Conservation (phyloP, 352 stramenopile genomes). For the Pythium vanterpoolii region DNA sequence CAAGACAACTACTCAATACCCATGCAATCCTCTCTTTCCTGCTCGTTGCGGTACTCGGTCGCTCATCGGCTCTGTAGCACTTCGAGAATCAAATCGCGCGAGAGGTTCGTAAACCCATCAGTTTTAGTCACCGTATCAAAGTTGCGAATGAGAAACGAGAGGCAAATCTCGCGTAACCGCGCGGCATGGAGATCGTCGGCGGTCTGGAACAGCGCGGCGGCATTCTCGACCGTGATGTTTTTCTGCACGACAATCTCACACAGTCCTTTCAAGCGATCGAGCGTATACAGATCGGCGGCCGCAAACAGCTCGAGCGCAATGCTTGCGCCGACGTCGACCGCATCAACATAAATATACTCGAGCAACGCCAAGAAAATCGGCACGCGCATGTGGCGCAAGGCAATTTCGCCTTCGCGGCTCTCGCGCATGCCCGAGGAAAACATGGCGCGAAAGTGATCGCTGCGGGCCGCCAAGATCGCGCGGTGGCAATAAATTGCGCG, state of each 20-base stretch:
- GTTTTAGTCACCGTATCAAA: slow-evolving; percentile 92
- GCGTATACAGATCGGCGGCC: slow-evolving; percentile 92
- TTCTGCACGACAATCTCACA: slow-evolving; percentile 91
- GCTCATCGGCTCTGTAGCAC: slow-evolving; percentile 68
- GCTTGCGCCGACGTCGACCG: slow-evolving; percentile 89
- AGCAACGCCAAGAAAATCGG: slow-evolving; percentile 93
- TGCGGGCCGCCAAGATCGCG: slow-evolving; percentile 92
- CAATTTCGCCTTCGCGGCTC: slow-evolving; percentile 82
- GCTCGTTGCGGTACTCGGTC: too few relatives aligned
- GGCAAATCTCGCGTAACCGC: slow-evolving; percentile 85
- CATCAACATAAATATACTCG: slow-evolving; percentile 97
- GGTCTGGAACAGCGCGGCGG: slow-evolving; percentile 77
- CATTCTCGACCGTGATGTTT: slow-evolving; percentile 86
- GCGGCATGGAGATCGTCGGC: slow-evolving; percentile 83
- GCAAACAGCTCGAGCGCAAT: slow-evolving; percentile 95
- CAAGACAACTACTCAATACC: too few relatives aligned
- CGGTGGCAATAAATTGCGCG: slow-evolving; percentile 80
- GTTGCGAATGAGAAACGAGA: slow-evolving; percentile 87
- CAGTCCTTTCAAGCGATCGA: slow-evolving; percentile 91
- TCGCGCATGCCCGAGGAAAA: slow-evolving; percentile 95
- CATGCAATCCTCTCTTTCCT: too few relatives aligned
- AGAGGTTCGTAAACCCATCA: slow-evolving; percentile 82
- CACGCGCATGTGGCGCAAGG: slow-evolving; percentile 86
- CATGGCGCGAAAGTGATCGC: slow-evolving; percentile 93
- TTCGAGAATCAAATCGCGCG: slow-evolving; percentile 86